phyloP scores from a whole-genome alignment of 345 rosid species.

The Sisymbrium altissimum region DNA sequence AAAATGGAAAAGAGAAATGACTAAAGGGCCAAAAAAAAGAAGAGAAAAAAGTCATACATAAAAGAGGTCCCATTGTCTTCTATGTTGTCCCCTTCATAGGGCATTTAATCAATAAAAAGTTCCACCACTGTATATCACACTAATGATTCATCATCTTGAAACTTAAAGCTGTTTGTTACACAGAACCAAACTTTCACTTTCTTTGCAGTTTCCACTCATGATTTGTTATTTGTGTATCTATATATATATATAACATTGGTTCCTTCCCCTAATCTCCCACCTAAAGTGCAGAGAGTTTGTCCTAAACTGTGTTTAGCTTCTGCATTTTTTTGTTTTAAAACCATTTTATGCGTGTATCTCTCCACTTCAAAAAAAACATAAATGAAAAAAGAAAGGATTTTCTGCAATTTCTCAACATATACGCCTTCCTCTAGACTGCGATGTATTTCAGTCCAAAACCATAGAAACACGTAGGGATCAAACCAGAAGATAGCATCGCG shows the following conservation, averaged over 20 bases:
- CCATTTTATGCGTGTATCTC: not conserved
- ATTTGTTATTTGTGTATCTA: not conserved
- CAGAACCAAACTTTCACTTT: conserved; percentile 36
- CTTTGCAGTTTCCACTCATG: conserved; percentile 30
- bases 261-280: not conserved
- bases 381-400: too few relatives aligned
- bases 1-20: conserved; percentile 32
- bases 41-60: conserved; percentile 26
- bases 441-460: not conserved
- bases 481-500: not conserved
- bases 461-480: not conserved
- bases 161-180: conserved; percentile 21
- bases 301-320: not conserved
- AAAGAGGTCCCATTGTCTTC: conserved; percentile 23
- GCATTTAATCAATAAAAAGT: conserved; percentile 34
- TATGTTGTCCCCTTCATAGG: conserved; percentile 33
- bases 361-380: too few relatives aligned
- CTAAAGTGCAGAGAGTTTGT: not conserved
- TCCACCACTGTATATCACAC: conserved; percentile 21
- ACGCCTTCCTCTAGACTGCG: not conserved
- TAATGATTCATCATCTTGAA: conserved; percentile 33
- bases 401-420: not conserved
- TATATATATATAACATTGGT: not conserved
- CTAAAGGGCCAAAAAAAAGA: not conserved
- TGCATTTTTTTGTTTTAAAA: not conserved